Base-by-base conservation (phyloP, 2,329 filamentous ascomycete genomes). In the Acrodontium crateriforme region DNA sequence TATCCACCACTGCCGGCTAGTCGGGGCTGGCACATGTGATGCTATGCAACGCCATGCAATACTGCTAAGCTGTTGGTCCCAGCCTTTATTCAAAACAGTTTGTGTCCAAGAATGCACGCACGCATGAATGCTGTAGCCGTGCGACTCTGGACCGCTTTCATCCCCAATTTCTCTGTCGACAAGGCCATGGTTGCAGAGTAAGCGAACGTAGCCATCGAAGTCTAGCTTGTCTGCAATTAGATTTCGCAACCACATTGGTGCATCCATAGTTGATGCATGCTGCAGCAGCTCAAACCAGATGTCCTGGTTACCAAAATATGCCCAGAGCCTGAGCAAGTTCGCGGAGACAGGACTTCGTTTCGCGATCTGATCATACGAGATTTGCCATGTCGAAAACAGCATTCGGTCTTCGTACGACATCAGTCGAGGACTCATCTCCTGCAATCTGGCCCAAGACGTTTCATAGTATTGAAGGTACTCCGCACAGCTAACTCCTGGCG, bases 371-470 rank as follows among this genome's bases (percentile, higher is more conserved):
- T 22, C 20, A 8, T n/a, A 22, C 20, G 20, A 22, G 5, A 22
- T 22, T 8, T 22, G 8, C 20, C 8, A 22, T 4, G 8, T 22
- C 5, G 20, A 4, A 12, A 4, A 22, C 4, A 22, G 20, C 20
- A 12, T 22, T 8, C 20, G 20, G 8, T 22, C 20, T 8, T 22
- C 27, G 11, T 29, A 29, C 12, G 10, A n/a, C 18, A 21, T 9
- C 6, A 29, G 13, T 4, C 18, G 15, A 2, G 6, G 27, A n/a
- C 14, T 14, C 5, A 15, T n/a, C n/a, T 24, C 4, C 7, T 29
- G 18, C 20, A 22, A 12, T 22, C 20, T 4, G 4, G 20, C 20
- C 20, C 8, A 22, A 10, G 20, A 22, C 4, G n/a, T 10, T 4
- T 4, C 13, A 8, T 4, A 22, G 20, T n/a, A 8, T 10, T 22